These are phyloP conservation scores for Stemphylium vesicarium DNA, from an alignment of 2,329 filamentous ascomycete genomes.

Conservation along the genomic window DNA sequence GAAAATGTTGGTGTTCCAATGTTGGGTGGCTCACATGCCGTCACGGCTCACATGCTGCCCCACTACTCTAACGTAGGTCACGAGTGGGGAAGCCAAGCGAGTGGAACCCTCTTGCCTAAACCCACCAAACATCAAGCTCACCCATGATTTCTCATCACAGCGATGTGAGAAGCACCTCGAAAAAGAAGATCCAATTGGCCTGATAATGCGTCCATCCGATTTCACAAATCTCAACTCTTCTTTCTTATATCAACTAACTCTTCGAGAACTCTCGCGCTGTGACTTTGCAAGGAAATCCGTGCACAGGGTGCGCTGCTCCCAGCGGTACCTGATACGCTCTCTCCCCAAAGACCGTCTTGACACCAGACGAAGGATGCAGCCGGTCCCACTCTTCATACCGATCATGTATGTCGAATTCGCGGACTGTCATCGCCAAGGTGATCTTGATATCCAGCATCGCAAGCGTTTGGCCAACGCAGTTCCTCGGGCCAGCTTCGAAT, in stretches of 20 bases:
- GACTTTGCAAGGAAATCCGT: conserved; percentile 48
- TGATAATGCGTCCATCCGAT: no score
- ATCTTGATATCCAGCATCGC: conserved; percentile 25
- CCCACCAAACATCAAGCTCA: no score
- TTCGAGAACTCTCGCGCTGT: not conserved
- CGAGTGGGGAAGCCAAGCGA: no score
- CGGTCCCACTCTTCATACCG: conserved; percentile 25
- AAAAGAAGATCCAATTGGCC: no score
- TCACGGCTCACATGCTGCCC: no score
- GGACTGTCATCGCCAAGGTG: conserved; percentile 16
- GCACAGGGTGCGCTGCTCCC: conserved; percentile 22
- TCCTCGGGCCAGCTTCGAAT: conserved; percentile 48
- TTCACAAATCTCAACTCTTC: not conserved
- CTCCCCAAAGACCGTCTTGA: conserved; percentile 10
- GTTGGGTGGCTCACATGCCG: no score
- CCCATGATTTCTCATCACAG: no score
- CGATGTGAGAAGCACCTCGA: no score
- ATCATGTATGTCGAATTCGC: conserved; percentile 27
- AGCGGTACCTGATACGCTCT: conserved; percentile 20
- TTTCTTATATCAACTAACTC: no score
- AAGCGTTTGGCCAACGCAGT: conserved; percentile 33
- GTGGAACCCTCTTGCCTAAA: no score
- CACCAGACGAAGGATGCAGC: not conserved
- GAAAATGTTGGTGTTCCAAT: no score
- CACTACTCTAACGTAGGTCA: no score